These are phyloP conservation scores for Eucalyptus polybractea DNA, from an alignment of 345 rosid species.

Conservation along the genomic window DNA sequence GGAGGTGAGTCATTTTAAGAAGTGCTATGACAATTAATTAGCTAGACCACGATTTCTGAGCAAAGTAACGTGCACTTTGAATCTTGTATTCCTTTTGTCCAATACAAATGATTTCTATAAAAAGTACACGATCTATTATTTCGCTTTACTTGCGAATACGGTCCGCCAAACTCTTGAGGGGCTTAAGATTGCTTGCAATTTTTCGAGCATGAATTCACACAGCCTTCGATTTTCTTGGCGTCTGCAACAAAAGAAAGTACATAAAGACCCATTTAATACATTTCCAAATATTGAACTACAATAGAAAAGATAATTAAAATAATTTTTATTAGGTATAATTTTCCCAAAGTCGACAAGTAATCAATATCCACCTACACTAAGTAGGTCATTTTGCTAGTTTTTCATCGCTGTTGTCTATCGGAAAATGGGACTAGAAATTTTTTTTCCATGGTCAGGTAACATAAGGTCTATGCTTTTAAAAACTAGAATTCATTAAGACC, in stretches of 20 bases:
- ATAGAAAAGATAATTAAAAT: not conserved
- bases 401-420: too few species aligned
- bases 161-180: not conserved
- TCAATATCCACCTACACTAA: not conserved
- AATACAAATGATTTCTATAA: not conserved
- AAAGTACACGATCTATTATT: not conserved
- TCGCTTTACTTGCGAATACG: not conserved
- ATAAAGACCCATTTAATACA: not conserved
- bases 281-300: not conserved
- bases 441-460: not conserved
- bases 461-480: not conserved
- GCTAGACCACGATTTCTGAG: not conserved
- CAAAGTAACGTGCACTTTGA: not conserved
- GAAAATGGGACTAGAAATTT: too few species aligned
- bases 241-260: not conserved
- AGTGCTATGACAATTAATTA: not conserved
- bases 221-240: not conserved
- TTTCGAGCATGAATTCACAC: not conserved
- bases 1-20: not conserved
- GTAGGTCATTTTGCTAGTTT: not conserved
- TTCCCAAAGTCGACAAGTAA: not conserved
- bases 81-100: not conserved
- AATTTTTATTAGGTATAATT: not conserved
- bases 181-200: not conserved
- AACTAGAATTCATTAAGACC: not conserved